These are phyloP conservation scores for Leccinum subgranulosum DNA, from an alignment of 768 basidiomycete species.

Conservation along the genomic window DNA sequence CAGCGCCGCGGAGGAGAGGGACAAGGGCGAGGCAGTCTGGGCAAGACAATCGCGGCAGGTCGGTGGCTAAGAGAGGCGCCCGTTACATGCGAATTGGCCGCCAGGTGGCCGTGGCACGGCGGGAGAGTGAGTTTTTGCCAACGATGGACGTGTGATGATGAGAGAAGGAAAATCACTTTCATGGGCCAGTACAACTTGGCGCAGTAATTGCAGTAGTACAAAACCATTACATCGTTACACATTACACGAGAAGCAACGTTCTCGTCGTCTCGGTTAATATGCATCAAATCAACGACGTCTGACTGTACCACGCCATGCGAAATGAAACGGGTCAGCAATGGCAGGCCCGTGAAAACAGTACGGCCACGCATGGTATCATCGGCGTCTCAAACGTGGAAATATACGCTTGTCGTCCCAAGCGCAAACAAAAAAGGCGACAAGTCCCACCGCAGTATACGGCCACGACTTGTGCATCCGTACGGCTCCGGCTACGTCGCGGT, in stretches of 20 bases:
- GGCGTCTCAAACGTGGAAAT: slow-evolving; percentile 72
- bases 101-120: too few species aligned
- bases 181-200: neutral
- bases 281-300: slow-evolving; percentile 25
- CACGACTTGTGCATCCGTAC: slow-evolving; percentile 49
- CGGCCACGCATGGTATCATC: slow-evolving; percentile 66
- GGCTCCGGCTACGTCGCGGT: slow-evolving; percentile 6
- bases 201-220: neutral
- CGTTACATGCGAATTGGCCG: too few species aligned
- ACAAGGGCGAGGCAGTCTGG: too few species aligned
- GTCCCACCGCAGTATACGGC: slow-evolving; percentile 39
- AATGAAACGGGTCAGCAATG: slow-evolving; percentile 1
- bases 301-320: slow-evolving; percentile 32
- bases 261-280: neutral
- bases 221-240: neutral
- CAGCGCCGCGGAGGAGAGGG: slow-evolving; percentile 1
- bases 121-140: slow-evolving; percentile 23
- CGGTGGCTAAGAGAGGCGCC: too few species aligned
- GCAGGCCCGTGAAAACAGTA: slow-evolving; percentile 1
- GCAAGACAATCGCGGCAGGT: too few species aligned
- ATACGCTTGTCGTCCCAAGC: slow-evolving; percentile 77
- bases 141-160: neutral
- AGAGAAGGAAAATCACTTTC: too few species aligned
- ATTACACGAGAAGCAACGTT: neutral
- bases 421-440: slow-evolving; percentile 69